Conservation (phyloP, 495 filamentous ascomycete species). For the Aspergillus ostianus region DNA sequence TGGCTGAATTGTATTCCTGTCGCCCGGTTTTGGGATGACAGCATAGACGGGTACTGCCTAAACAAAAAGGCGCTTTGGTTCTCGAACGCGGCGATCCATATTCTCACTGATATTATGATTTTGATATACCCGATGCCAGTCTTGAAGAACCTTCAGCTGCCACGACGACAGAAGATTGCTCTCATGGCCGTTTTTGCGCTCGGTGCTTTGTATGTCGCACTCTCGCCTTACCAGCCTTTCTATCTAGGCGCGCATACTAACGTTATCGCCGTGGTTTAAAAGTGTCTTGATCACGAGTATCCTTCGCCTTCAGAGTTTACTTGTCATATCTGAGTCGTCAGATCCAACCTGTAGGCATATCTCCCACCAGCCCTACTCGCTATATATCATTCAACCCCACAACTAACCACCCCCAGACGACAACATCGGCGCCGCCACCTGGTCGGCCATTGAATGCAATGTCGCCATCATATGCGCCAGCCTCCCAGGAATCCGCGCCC, state of each 20-base stretch:
- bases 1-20: constrained; percentile 39
- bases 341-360: constrained; percentile 45
- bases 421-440: constrained; percentile 53
- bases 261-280: constrained; percentile 17
- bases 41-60: constrained; percentile 32
- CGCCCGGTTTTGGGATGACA: constrained; percentile 33
- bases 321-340: constrained; percentile 36
- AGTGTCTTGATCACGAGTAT: constrained; percentile 55
- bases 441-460: constrained; percentile 57
- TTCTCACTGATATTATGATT: constrained; percentile 50
- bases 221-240: not conserved
- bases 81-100: constrained; percentile 39
- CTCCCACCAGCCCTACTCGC: not conserved
- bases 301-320: constrained; percentile 50
- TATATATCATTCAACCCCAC: constrained; percentile 10
- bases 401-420: constrained; percentile 31
- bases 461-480: constrained; percentile 57
- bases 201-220: constrained; percentile 42
- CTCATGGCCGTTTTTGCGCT: constrained; percentile 48
- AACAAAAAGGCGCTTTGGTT: constrained; percentile 38
- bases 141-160: constrained; percentile 43
- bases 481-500: constrained; percentile 53
- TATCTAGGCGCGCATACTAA: not conserved
- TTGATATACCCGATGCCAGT: constrained; percentile 49
- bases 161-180: constrained; percentile 40